A percentile compares a stretch with the other conserved stretches of the same genome.
These are phyloP conservation scores for Cytospora piceae DNA, from an alignment of 2,329 filamentous ascomycete genomes.

Conservation along the genomic window DNA sequence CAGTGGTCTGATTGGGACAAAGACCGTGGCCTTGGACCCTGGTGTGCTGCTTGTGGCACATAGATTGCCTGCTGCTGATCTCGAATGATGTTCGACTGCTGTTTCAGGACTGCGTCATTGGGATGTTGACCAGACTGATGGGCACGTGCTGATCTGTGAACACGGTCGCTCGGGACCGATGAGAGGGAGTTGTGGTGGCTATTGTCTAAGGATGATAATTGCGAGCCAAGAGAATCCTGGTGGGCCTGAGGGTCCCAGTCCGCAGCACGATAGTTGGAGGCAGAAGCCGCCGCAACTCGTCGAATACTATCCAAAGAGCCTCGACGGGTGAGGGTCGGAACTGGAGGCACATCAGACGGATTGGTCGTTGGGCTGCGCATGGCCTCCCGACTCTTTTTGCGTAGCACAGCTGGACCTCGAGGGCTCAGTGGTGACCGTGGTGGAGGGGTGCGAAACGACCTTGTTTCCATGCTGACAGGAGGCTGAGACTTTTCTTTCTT, in stretches of 20 bases:
- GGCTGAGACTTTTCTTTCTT: conserved; percentile 43
- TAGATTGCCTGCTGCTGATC: conserved; percentile 12
- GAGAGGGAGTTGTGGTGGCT: conserved; percentile 42
- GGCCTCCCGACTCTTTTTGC: conserved; percentile 40
- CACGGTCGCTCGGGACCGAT: conserved; percentile 33
- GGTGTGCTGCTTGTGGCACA: conserved; percentile 8
- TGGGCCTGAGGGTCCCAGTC: conserved; percentile 39
- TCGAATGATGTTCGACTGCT: conserved; percentile 13
- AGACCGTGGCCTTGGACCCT: background rate
- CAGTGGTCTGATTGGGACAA: background rate
- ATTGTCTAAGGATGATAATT: conserved; percentile 34
- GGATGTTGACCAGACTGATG: conserved; percentile 27
- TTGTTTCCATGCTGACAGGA: conserved; percentile 49
- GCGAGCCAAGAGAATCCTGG: conserved; percentile 34
- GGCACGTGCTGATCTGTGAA: conserved; percentile 29
- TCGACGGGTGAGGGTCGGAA: conserved; percentile 35
- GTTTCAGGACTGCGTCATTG: conserved; percentile 27
- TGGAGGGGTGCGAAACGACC: conserved; percentile 40
- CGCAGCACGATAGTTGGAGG: conserved; percentile 32
- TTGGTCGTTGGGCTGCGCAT: conserved; percentile 34
- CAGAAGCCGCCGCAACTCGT: conserved; percentile 27
- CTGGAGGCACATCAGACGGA: conserved; percentile 31
- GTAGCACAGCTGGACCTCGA: conserved; percentile 35
- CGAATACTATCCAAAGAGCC: conserved; percentile 34
- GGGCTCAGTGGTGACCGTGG: conserved; percentile 44